Evolutionary conservation across 495 filamentous ascomycete genomes (phyloP).

Genomic region (Penicillium canariense): DNA sequence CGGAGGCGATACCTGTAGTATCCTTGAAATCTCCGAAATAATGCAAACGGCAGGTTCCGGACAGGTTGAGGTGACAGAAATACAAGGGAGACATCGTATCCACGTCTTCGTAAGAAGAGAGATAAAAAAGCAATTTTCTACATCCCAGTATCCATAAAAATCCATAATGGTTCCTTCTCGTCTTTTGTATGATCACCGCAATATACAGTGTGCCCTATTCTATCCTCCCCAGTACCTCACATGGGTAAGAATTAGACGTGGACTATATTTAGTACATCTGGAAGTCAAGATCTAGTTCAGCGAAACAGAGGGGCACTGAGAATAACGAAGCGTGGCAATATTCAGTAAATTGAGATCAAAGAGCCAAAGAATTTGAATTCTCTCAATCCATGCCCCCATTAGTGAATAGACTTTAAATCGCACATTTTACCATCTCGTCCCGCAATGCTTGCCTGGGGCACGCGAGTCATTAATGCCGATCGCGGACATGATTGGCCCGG

Average conservation of each 20-base stretch:
- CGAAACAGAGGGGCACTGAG: too few relatives aligned
- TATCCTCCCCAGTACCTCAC: too few relatives aligned
- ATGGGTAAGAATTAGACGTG: too few relatives aligned
- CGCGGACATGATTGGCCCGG: neutral
- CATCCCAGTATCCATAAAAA: too few relatives aligned
- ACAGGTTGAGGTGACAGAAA: constrained; percentile 16
- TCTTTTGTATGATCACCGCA: too few relatives aligned
- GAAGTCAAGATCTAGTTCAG: neutral
- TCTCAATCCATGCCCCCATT: too few relatives aligned
- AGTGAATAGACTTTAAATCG: neutral
- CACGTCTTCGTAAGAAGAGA: constrained; percentile 11
- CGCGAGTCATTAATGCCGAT: neutral
- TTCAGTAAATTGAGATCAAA: too few relatives aligned
- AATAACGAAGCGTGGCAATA: too few relatives aligned
- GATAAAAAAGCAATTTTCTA: too few relatives aligned
- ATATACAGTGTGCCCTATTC: too few relatives aligned
- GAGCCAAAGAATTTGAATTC: too few relatives aligned
- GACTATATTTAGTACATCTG: neutral
- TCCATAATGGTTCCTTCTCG: too few relatives aligned
- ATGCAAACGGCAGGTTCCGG: constrained; percentile 24
- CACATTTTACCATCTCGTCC: neutral
- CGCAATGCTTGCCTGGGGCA: neutral
- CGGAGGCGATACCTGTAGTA: constrained; percentile 23
- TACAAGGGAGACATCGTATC: constrained; percentile 12
- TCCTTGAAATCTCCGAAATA: constrained; percentile 19